Base-by-base conservation (phyloP, 805 yeast species). In the Yarrowia divulgata region DNA sequence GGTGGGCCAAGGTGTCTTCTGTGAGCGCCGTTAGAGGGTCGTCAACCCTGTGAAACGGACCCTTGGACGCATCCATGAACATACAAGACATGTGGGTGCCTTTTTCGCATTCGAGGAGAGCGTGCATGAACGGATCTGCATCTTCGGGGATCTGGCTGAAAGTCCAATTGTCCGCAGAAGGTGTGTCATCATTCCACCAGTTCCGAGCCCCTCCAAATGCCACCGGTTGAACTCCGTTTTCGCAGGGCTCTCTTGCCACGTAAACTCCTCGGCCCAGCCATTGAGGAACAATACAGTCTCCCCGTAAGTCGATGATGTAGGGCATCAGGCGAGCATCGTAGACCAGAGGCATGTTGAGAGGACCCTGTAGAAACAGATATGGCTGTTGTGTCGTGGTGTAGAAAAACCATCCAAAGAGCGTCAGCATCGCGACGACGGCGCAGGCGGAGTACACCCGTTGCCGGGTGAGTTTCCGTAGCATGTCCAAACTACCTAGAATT, bases 291-390 rank as follows among this genome's bases (percentile, higher is more conserved):
- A 3, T 18, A 16, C 62, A 55, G 3, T 14, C 7, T 9, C 46
- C 46, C 3, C 10, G 14, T 6, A 9, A 3, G 13, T 55, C 62
- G 8, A 37, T 23, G 19, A 55, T 10, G 19, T 39, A 55, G 14
- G 62, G 62, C 46, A 55, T 55, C 34, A 55, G 16, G 1, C 62
- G n/a, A 14, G 62, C 62, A 12, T 55, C 14, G 35, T 55, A 55
- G 13, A 55, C 46, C 9, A 55, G n/a, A 19, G 32, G 45, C 4
- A 14, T 16, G n/a, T 55, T 55, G 19, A 55, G 13, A 3, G 45
- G 45, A 1, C 62, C 62, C 13, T 23, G 34, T 7, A 19, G 13
- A 35, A 37, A 55, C 5, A 34, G 32, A 5, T 19, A 10, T 6
- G 49, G 52, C 13, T 46, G 52, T 7, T 29, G 52, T 6, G 9